Evolutionary conservation across 2,329 filamentous ascomycete genomes (phyloP), one percentile per base, ranked within the genome.

Genomic region (Colletotrichum falcatum): DNA sequence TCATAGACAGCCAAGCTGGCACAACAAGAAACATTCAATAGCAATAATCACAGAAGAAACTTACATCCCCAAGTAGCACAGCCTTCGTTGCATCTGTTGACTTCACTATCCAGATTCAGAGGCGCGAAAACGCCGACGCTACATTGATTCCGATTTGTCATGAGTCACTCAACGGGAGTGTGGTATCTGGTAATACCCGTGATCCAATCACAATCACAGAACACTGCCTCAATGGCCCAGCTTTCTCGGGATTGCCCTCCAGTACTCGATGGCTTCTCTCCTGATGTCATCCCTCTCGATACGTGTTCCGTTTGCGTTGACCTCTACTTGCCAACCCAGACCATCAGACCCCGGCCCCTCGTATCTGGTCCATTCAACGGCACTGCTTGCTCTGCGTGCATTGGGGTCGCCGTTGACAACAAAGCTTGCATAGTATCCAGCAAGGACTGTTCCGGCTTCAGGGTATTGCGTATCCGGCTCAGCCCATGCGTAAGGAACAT

Each of bases 321-420:
- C 39, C 20, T 44, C 61, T n/a, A 66, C 66, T 16, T 70, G 66
- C 61, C 61, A 70, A 2, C 56, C 67, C 1, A 55, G 14, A 1
- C 26, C 37, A 14, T 60, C 39, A 0, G 66, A 61, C 4, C 61
- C 62, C 20, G 14, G 12, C 9, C 4, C n/a, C 2, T 42, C 8
- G 7, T 66, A 66, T 14, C 20, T 20, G 16, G 42, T 65, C 77
- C 77, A 78, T 48, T 75, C 71, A 3, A 75, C 75, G 20, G 73
- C 66, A 3, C 72, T 54, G 16, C 64, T 51, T 7, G 73, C 71
- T 37, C 73, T 72, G 26, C 69, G 72, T 0, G 65, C 69, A 23
- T 82, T 82, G 0, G 81, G 81, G 64, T 82, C 74, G 0, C 81
- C 80, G 0, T 75, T 74, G 0, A 76, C 71, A 3, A 82, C 80